These are phyloP conservation scores for Raffaelea deltoideospora DNA, from an alignment of 2,329 filamentous ascomycete genomes.

Conservation along the genomic window DNA sequence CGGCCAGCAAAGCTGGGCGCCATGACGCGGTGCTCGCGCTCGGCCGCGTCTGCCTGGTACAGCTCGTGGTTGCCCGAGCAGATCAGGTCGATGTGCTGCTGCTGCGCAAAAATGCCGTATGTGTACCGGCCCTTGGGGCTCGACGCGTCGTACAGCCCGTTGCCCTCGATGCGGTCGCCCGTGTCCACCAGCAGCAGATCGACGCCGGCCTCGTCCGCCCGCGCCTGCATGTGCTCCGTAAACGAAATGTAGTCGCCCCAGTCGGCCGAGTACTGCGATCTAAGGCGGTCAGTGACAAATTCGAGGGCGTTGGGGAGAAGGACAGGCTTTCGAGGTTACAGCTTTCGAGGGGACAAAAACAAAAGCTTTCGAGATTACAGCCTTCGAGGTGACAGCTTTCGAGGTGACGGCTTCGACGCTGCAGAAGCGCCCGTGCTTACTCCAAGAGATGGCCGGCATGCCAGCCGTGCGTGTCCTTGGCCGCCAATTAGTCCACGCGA, in stretches of 20 bases:
- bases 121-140: slow-evolving; percentile 77
- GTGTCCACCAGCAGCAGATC: slow-evolving; percentile 93
- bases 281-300: too few species aligned
- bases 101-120: slow-evolving; percentile 72
- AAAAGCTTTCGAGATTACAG: too few species aligned
- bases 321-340: too few species aligned
- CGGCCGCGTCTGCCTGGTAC: slow-evolving; percentile 65
- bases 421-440: slow-evolving; percentile 37
- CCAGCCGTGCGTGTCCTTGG: slow-evolving; percentile 77
- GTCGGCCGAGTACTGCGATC: slow-evolving; percentile 82
- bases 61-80: slow-evolving; percentile 91
- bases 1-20: slow-evolving; percentile 67
- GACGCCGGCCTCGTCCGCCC: slow-evolving; percentile 60
- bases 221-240: slow-evolving; percentile 62
- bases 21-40: slow-evolving; percentile 63
- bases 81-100: slow-evolving; percentile 73
- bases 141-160: slow-evolving; percentile 85
- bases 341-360: too few species aligned
- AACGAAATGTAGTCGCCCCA: slow-evolving; percentile 98
- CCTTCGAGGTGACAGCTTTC: too few species aligned
- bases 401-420: too few species aligned
- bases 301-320: too few species aligned
- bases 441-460: slow-evolving; percentile 86
- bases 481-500: not conserved
- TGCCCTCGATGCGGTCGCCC: slow-evolving; percentile 83